A percentile compares a stretch with the other conserved stretches of the same genome.
Evolutionary conservation across 2,329 filamentous ascomycete species (phyloP).

Genomic region (Fusarium albosuccineum): DNA sequence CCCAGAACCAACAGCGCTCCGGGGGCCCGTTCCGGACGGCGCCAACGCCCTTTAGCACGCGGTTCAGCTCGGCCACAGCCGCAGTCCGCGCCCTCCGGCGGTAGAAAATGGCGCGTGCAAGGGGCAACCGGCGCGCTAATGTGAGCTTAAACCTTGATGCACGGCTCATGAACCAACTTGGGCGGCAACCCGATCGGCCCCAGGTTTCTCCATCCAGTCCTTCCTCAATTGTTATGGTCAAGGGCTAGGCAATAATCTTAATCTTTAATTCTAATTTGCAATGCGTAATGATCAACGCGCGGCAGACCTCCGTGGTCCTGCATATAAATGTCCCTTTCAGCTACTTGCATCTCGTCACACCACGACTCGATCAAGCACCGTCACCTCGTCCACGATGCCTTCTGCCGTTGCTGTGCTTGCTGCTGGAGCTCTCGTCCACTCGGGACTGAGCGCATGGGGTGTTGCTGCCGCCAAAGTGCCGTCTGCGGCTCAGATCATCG

Average conservation of each 20-base stretch:
- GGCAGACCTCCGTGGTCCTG: background rate
- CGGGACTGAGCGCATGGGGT: slow-evolving; percentile 25
- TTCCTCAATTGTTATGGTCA: background rate
- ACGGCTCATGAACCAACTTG: slow-evolving; percentile 15
- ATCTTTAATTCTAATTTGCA: slow-evolving; percentile 6
- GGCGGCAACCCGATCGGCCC: slow-evolving; percentile 5
- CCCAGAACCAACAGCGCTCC: no score
- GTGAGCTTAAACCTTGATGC: slow-evolving; percentile 6
- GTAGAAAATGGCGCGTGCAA: background rate
- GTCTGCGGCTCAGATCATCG: slow-evolving; percentile 35
- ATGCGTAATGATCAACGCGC: slow-evolving; percentile 16
- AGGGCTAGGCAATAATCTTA: slow-evolving; percentile 3
- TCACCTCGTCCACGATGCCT: slow-evolving; percentile 31
- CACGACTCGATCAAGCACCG: slow-evolving; percentile 10
- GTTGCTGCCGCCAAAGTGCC: slow-evolving; percentile 60
- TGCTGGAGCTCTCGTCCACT: slow-evolving; percentile 31
- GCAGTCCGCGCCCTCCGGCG: background rate
- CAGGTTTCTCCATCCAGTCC: background rate
- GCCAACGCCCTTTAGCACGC: no score
- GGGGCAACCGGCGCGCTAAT: slow-evolving; percentile 4
- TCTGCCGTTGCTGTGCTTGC: slow-evolving; percentile 32
- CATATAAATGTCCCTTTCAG: slow-evolving; percentile 29
- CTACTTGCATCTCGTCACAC: slow-evolving; percentile 17
- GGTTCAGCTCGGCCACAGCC: no score
- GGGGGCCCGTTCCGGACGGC: no score